Percentiles rank a stretch among this genome's conserved stretches.
Evolutionary conservation across 1,139 yeast species (phyloP).

Genomic region (Blastobotrys proliferans): DNA sequence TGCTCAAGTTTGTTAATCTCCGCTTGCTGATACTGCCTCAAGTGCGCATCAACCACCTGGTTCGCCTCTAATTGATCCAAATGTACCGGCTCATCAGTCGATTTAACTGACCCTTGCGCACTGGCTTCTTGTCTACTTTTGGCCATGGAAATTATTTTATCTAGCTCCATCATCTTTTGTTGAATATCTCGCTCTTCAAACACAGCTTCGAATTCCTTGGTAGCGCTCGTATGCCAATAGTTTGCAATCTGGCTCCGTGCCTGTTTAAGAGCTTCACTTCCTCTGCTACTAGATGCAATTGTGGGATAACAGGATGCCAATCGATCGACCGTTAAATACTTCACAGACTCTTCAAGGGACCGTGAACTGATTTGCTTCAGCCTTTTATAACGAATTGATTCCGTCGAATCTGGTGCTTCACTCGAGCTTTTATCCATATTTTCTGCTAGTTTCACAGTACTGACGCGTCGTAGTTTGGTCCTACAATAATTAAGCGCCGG

Average conservation of each 20-base stretch:
- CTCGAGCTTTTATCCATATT: too few species aligned
- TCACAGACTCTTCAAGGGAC: slow-evolving; percentile 65
- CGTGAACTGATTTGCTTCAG: slow-evolving; percentile 55
- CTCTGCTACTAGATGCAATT: slow-evolving; percentile 46
- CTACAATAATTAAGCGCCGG: too few species aligned
- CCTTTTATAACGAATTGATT: slow-evolving; percentile 48
- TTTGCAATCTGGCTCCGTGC: slow-evolving; percentile 59
- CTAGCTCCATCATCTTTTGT: slow-evolving; percentile 57
- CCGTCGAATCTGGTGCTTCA: too few species aligned
- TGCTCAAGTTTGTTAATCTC: slow-evolving; percentile 24
- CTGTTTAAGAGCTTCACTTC: slow-evolving; percentile 48
- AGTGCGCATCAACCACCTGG: slow-evolving; percentile 30
- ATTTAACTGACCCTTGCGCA: slow-evolving; percentile 3
- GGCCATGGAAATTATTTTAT: slow-evolving; percentile 56
- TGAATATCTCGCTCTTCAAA: slow-evolving; percentile 59
- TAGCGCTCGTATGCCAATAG: slow-evolving; percentile 57
- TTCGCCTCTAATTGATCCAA: slow-evolving; percentile 32
- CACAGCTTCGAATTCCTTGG: slow-evolving; percentile 62
- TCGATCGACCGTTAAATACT: slow-evolving; percentile 56
- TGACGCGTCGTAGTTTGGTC: too few species aligned
- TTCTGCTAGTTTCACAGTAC: too few species aligned
- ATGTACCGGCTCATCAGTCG: slow-evolving; percentile 24
- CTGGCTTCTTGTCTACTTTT: slow-evolving; percentile 26
- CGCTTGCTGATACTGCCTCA: slow-evolving; percentile 25
- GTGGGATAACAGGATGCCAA: slow-evolving; percentile 65